Base-by-base conservation (phyloP, 2,329 filamentous ascomycete genomes). In the Phialocephala sp. region DNA sequence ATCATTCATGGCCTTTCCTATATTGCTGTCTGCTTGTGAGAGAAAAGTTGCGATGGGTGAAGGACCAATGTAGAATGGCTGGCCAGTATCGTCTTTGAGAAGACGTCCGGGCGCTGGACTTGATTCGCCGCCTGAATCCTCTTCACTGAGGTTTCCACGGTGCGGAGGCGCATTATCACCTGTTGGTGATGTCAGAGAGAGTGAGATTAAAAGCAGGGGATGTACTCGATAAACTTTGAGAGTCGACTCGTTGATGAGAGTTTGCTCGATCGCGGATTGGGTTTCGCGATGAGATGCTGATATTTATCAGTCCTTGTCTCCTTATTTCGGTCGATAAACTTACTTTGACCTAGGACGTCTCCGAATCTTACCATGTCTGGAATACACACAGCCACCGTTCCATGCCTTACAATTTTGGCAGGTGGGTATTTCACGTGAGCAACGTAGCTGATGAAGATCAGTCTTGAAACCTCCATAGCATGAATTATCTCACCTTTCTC, bases 381-480 rank as follows among this genome's bases (percentile, higher is more conserved):
- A 68, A 39, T 69, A 69, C 39, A 59, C 55, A 24, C 68, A 69
- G 4, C 14, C 50, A 5, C 50, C 50, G 14, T 41, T 60, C 39
- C 57, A 60, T 18, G 32, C 39, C 18, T 47, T 52, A 36, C 66
- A 69, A 22, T 66, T 66, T 24, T 39, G 27, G 61, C 68, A 69
- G 37, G 52, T 39, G 2, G 66, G 63, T 15, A 64, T 54, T 41
- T 66, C 66, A 45, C 68, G 64, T 20, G 68, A 69, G 43, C 68
- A 69, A 47, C 36, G 37, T 20, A 67, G 37, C 63, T 67, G 43
- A 52, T 4, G 14, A 3, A 43, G 39, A 32, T 55, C 59, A 24
- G 43, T 45, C 43, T 20, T 18, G 43, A 45, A 20, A 45, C n/a
- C n/a, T 8, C 2, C 8, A 18, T 20, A 2, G n/a, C 4, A 14